A percentile compares a stretch with the other conserved stretches of the same genome.
phyloP scores from a whole-genome alignment of 495 filamentous ascomycete species.

The Tetracladium setigerum region DNA sequence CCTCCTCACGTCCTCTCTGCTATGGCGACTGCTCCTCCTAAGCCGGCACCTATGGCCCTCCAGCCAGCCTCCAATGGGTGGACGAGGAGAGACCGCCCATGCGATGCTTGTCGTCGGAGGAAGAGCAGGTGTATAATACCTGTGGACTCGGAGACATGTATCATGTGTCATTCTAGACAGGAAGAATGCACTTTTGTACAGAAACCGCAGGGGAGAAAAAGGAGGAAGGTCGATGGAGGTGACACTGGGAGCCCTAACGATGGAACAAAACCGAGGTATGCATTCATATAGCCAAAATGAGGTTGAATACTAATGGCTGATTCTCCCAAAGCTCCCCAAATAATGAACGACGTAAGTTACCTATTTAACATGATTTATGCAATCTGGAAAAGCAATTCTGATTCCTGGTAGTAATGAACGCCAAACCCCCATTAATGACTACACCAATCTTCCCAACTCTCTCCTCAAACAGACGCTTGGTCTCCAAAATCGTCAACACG shows the following conservation, averaged over 20 bases:
- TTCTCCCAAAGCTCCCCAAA: constrained; percentile 31
- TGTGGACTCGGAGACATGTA: constrained; percentile 51
- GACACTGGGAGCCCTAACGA: constrained; percentile 39
- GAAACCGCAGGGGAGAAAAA: constrained; percentile 64
- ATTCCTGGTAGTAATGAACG: constrained; percentile 16
- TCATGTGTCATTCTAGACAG: constrained; percentile 53
- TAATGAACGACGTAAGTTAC: constrained; percentile 2
- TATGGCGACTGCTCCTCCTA: too few relatives aligned
- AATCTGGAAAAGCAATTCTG: neutral
- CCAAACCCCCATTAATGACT: constrained; percentile 45
- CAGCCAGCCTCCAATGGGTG: constrained; percentile 34
- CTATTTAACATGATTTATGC: neutral
- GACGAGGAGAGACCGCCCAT: constrained; percentile 33
- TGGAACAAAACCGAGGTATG: constrained; percentile 47
- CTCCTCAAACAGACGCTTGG: constrained; percentile 56
- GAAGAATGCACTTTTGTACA: constrained; percentile 55
- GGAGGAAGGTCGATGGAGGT: constrained; percentile 51
- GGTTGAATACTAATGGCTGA: constrained; percentile 31
- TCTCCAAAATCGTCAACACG: constrained; percentile 53
- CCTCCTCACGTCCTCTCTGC: too few relatives aligned
- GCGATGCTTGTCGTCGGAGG: constrained; percentile 65
- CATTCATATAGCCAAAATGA: constrained; percentile 17
- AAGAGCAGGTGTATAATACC: constrained; percentile 90
- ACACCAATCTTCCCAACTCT: constrained; percentile 49
- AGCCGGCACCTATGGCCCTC: constrained; percentile 25